Evolutionary conservation across 345 rosid species (phyloP).

Genomic region (Camelina sativa): DNA sequence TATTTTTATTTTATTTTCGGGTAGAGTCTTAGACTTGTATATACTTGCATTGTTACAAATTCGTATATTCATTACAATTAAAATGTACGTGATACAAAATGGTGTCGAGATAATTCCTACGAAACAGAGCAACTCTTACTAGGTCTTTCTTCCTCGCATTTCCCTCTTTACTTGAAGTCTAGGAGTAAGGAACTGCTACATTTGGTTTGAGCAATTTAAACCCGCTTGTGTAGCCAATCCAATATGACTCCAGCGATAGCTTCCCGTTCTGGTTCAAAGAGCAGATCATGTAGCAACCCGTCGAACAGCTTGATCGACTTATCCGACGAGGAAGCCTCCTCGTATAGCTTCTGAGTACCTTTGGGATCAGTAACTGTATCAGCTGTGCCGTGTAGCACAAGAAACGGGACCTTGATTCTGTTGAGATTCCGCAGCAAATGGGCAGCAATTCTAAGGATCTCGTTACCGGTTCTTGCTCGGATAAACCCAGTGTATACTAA

Average conservation of each 20-base stretch:
- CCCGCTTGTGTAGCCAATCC: slow-evolving; percentile 71
- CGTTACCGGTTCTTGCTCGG: slow-evolving; percentile 83
- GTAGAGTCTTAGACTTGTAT: no score
- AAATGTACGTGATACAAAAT: neutral
- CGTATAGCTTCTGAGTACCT: slow-evolving; percentile 65
- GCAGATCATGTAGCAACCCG: slow-evolving; percentile 85
- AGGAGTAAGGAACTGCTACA: neutral
- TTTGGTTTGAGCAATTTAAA: slow-evolving; percentile 18
- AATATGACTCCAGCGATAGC: slow-evolving; percentile 63
- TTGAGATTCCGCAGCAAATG: slow-evolving; percentile 65
- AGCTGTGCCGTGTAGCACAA: slow-evolving; percentile 81
- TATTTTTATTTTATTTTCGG: no score
- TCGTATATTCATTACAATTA: slow-evolving; percentile 4
- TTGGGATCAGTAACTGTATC: slow-evolving; percentile 87
- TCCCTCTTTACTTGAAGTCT: no score
- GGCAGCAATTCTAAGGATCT: slow-evolving; percentile 71
- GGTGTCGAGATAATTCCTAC: neutral
- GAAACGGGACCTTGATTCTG: slow-evolving; percentile 68
- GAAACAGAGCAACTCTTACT: neutral
- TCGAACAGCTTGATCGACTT: slow-evolving; percentile 72
- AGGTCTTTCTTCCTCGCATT: neutral
- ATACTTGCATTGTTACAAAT: neutral
- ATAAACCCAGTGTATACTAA: slow-evolving; percentile 83
- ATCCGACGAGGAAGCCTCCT: slow-evolving; percentile 70
- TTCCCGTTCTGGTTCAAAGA: slow-evolving; percentile 81